Percentiles rank a stretch among this genome's conserved stretches.
Conservation (phyloP, 331 rosid species). For the Pyrus hybrid region DNA sequence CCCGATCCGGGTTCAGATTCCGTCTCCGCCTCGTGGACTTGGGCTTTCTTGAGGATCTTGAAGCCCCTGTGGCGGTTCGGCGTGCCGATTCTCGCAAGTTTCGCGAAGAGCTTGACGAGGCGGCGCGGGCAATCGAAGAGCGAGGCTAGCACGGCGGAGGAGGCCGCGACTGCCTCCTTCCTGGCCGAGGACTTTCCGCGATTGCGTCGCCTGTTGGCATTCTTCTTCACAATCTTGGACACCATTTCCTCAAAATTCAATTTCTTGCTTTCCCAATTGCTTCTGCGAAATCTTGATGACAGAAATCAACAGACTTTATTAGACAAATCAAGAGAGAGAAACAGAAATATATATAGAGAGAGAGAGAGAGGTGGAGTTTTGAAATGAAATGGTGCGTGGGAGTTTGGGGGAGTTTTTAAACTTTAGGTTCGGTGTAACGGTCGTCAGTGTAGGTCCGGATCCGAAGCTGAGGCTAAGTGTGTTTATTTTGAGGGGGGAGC, state of each 20-base stretch:
- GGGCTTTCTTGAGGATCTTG: slow-evolving; percentile 46
- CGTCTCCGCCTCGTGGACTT: not conserved
- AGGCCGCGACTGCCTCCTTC: slow-evolving; percentile 28
- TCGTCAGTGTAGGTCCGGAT: slow-evolving; percentile 45
- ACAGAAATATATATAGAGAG: too few species aligned
- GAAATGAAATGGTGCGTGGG: not conserved
- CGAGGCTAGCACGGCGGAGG: slow-evolving; percentile 48
- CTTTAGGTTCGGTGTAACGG: slow-evolving; percentile 78
- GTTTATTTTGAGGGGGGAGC: not conserved
- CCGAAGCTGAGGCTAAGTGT: slow-evolving; percentile 31
- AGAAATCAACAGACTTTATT: not conserved
- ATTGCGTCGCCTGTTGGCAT: slow-evolving; percentile 29
- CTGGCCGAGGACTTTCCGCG: slow-evolving; percentile 49
- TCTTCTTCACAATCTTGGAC: slow-evolving; percentile 51
- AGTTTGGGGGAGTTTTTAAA: slow-evolving; percentile 16
- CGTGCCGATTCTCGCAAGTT: slow-evolving; percentile 37
- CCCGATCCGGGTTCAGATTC: not conserved
- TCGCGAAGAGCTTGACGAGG: slow-evolving; percentile 62
- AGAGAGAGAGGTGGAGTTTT: not conserved
- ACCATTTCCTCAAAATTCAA: slow-evolving; percentile 40
- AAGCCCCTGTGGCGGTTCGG: slow-evolving; percentile 50
- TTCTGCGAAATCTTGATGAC: not conserved
- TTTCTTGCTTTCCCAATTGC: not conserved
- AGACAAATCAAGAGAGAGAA: not conserved
- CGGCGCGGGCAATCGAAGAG: slow-evolving; percentile 59